These are phyloP conservation scores for Bjerkandera adusta DNA, from an alignment of 1,284 basidiomycete genomes.

Conservation along the genomic window DNA sequence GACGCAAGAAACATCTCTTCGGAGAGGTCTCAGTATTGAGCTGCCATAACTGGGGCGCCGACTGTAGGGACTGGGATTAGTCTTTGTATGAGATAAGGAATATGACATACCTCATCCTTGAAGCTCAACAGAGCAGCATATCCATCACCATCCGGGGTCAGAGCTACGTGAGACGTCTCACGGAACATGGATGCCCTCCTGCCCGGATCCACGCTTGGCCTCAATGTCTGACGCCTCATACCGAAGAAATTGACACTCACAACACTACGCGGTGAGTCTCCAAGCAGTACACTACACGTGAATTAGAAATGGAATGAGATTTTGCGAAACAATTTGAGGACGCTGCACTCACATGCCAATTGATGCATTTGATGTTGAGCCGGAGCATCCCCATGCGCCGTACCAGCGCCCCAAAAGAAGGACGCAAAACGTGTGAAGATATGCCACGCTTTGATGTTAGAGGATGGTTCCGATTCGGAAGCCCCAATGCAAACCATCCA, in stretches of 20 bases:
- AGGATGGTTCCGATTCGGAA: not conserved
- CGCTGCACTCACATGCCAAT: no score
- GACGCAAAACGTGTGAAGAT: not conserved
- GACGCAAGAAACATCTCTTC: not conserved
- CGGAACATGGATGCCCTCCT: no score
- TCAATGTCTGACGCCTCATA: no score
- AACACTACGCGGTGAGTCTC: no score
- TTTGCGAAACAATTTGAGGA: no score
- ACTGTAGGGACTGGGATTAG: not conserved
- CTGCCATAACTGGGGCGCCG: constrained; percentile 3
- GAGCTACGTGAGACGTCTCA: no score
- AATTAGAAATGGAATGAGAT: not conserved
- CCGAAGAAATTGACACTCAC: no score
- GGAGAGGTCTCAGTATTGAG: not conserved
- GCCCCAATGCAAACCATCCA: constrained; percentile 10
- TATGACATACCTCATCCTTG: no score
- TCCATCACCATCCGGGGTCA: no score
- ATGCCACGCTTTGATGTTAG: not conserved
- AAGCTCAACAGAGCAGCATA: no score
- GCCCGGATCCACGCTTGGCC: no score
- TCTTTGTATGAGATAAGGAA: not conserved
- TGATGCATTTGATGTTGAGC: no score
- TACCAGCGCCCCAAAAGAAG: not conserved
- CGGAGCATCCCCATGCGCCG: not conserved
- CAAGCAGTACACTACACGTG: not conserved